Percentiles rank a stretch among this genome's conserved stretches.
Evolutionary conservation across 257 asterid genomes (phyloP).

Genomic region (Apocynum venetum): DNA sequence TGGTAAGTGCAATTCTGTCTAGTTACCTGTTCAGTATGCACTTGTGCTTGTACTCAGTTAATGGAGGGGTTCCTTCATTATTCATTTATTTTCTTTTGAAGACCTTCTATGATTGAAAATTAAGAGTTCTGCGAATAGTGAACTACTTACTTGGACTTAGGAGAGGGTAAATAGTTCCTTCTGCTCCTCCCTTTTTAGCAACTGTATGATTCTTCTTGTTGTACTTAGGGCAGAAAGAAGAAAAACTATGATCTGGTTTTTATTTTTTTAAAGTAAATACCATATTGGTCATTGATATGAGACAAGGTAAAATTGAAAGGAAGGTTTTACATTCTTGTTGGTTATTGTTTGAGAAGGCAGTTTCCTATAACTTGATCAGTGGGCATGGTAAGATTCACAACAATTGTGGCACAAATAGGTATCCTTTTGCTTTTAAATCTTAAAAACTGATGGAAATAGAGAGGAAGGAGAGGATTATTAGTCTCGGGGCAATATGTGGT

Average conservation of each 20-base stretch:
- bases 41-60: background rate
- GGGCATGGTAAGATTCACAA: background rate
- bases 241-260: background rate
- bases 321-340: background rate
- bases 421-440: background rate
- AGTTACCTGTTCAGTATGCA: background rate
- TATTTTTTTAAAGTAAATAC: no score
- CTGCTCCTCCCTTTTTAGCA: background rate
- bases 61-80: background rate
- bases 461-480: background rate
- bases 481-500: background rate
- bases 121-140: background rate
- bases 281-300: no score
- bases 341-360: background rate
- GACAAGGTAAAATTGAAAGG: background rate
- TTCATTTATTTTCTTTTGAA: background rate
- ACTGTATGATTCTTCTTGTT: background rate
- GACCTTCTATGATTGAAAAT: background rate
- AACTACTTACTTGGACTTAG: background rate
- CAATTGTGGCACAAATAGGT: background rate
- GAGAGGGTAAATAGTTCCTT: background rate
- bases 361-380: background rate
- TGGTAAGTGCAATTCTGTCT: constrained; percentile 45
- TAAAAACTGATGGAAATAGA: background rate
- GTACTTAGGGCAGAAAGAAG: background rate